Evolutionary conservation across 495 filamentous ascomycete species (phyloP).

Genomic region (Hyaloscypha bicolor): DNA sequence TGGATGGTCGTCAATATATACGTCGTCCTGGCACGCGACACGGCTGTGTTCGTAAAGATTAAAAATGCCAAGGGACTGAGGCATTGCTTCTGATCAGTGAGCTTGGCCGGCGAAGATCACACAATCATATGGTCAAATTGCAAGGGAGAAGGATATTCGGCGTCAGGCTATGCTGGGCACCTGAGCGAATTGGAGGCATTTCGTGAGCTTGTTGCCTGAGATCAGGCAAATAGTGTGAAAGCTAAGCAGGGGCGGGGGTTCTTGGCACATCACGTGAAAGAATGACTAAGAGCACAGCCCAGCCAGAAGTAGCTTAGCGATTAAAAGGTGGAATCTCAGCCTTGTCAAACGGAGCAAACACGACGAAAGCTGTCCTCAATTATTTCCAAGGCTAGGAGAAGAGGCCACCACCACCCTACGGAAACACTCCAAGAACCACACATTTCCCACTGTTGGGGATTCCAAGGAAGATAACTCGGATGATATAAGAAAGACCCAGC

Average conservation of each 20-base stretch:
- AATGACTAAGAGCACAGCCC: background rate
- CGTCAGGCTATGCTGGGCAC: constrained; percentile 6
- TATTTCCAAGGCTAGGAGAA: background rate
- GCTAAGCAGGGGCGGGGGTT: background rate
- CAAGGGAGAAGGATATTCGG: background rate
- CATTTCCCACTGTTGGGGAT: background rate
- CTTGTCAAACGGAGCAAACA: background rate
- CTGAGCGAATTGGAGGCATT: background rate
- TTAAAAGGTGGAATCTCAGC: background rate
- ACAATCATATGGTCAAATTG: constrained; percentile 8
- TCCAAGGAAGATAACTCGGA: background rate
- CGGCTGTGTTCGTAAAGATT: background rate
- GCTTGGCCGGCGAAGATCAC: background rate
- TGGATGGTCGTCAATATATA: background rate
- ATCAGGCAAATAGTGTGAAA: background rate
- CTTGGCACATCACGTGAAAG: background rate
- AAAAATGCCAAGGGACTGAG: constrained; percentile 6
- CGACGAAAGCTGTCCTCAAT: constrained; percentile 20
- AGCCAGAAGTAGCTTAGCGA: background rate
- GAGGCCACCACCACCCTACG: background rate
- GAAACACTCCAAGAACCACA: background rate
- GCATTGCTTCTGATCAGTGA: background rate
- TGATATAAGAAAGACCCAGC: background rate
- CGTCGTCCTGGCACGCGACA: background rate
- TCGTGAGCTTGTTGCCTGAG: background rate